Evolutionary conservation across 176 grass and related monocot species (phyloP), one percentile per base, ranked within the genome.

Genomic region (Phoenix dactylifera): DNA sequence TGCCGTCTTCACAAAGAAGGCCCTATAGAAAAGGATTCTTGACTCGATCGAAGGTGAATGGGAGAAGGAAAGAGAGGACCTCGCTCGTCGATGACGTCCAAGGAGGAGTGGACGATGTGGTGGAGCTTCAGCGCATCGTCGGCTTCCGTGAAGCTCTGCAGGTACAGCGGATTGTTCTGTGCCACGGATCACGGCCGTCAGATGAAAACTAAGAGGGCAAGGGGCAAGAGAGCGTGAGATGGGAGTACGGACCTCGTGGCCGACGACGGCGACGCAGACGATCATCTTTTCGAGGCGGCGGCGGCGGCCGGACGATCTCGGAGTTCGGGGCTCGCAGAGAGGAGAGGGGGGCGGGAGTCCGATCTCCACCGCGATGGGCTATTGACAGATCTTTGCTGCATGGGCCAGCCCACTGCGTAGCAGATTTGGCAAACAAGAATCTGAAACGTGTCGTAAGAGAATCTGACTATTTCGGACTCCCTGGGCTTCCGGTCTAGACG

Each of bases 231-330:
- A 10, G 44, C 26, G 7, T 26, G 14, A 24, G 5, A 48, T 15
- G 9, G 25, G 49, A 12, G 55, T 22, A 19, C 70, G 76, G 30
- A 97, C 93, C 87, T 97, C 87, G 74, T 97, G 87, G 51, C 93
- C 84, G 55, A 97, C 79, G 60, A 98, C 82, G 73, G 88, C 87
- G 68, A 93, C 88, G 82, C 84, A 98, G 55, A 92, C 88, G 82
- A 98, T 89, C 94, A 98, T 98, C 55, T 72, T 70, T 20, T 20
- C 20, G 20, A 20, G 20, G 20, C 64, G 53, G 15, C 24, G 25
- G 51, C 26, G 16, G 29, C 16, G 55, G 28, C 10, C 18, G 4
- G 6, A 6, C 1, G 19, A 44, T 3, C 35, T 44, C 10, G 10
- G 35, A 44, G 10, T 44, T 12, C 10, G 10, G 10, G 9, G 2